Evolutionary conservation across 2,329 filamentous ascomycete species (phyloP).

Genomic region (Stachybotrys elegans): DNA sequence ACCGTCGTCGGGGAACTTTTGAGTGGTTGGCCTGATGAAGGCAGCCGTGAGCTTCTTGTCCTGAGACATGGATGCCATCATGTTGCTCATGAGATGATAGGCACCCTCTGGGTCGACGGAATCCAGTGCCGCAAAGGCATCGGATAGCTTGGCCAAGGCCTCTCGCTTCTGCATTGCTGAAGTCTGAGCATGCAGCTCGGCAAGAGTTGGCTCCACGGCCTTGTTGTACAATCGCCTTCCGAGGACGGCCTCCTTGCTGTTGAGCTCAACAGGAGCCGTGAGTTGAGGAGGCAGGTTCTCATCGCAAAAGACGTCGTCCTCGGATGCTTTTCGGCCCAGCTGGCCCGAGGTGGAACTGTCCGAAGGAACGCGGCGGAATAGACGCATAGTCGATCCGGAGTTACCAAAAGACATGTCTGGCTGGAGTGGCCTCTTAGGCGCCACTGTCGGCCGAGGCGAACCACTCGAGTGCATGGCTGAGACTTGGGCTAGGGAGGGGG

Average conservation of each 20-base stretch:
- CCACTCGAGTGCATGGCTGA: slow-evolving; percentile 29
- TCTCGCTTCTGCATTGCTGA: slow-evolving; percentile 65
- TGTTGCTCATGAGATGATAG: slow-evolving; percentile 74
- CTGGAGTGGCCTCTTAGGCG: slow-evolving; percentile 72
- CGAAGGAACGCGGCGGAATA: slow-evolving; percentile 82
- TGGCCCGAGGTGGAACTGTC: slow-evolving; percentile 51
- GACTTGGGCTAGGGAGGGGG: slow-evolving; percentile 36
- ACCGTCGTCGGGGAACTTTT: slow-evolving; percentile 35
- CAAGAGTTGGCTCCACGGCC: slow-evolving; percentile 75
- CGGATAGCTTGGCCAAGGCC: slow-evolving; percentile 74
- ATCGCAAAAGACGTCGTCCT: slow-evolving; percentile 43
- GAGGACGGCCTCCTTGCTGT: slow-evolving; percentile 75
- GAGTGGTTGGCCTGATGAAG: slow-evolving; percentile 36
- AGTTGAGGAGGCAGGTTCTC: slow-evolving; percentile 58
- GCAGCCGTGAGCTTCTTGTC: slow-evolving; percentile 60
- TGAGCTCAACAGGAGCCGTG: slow-evolving; percentile 45
- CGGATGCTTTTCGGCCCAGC: slow-evolving; percentile 26
- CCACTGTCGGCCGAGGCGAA: slow-evolving; percentile 37
- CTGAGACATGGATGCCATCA: slow-evolving; percentile 67
- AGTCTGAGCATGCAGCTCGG: slow-evolving; percentile 82
- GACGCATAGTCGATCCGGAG: slow-evolving; percentile 81
- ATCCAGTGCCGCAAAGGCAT: slow-evolving; percentile 81
- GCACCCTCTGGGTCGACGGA: slow-evolving; percentile 85
- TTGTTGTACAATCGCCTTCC: slow-evolving; percentile 78
- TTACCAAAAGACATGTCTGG: slow-evolving; percentile 93